phyloP scores from a whole-genome alignment of 192 early-diverging fungal genomes.

The Chytriomyces hyalinus region DNA sequence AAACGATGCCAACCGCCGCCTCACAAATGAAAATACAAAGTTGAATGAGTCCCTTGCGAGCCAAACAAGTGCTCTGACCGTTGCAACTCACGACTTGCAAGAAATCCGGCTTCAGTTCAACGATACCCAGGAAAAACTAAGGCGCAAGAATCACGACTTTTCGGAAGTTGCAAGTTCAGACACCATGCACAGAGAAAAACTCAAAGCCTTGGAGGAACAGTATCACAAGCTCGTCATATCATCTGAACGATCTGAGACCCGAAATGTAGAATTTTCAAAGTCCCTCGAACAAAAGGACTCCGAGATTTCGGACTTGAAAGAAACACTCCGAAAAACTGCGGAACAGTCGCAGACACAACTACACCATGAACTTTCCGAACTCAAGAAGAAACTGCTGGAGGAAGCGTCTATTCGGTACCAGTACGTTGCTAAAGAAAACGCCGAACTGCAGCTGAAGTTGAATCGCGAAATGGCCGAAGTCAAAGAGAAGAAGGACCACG shows the following conservation, averaged over 20 bases:
- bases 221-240: slow-evolving; percentile 16
- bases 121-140: slow-evolving; percentile 37
- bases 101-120: slow-evolving; percentile 5
- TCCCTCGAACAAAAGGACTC: slow-evolving; percentile 29
- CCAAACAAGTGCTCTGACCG: slow-evolving; percentile 22
- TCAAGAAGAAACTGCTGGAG: slow-evolving; percentile 28
- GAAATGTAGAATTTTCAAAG: slow-evolving; percentile 25
- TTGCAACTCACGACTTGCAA: slow-evolving; percentile 29
- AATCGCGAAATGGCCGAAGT: slow-evolving; percentile 38
- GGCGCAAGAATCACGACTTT: slow-evolving; percentile 27
- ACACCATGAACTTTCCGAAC: slow-evolving; percentile 31
- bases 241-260: slow-evolving; percentile 21
- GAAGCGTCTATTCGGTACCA: slow-evolving; percentile 31
- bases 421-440: slow-evolving; percentile 29
- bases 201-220: slow-evolving; percentile 37
- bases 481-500: slow-evolving; percentile 33
- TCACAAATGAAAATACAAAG: slow-evolving; percentile 30
- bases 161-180: slow-evolving; percentile 8
- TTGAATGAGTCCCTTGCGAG: slow-evolving; percentile 35
- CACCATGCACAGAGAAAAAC: slow-evolving; percentile 5
- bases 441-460: slow-evolving; percentile 21
- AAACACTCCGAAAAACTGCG: slow-evolving; percentile 22
- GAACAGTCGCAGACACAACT: slow-evolving; percentile 25
- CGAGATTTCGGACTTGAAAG: slow-evolving; percentile 34
- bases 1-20: slow-evolving; percentile 30